Percentiles rank a stretch among this genome's conserved stretches.
Conservation (phyloP, 1,284 basidiomycete genomes). For the Marasmius fiardii region DNA sequence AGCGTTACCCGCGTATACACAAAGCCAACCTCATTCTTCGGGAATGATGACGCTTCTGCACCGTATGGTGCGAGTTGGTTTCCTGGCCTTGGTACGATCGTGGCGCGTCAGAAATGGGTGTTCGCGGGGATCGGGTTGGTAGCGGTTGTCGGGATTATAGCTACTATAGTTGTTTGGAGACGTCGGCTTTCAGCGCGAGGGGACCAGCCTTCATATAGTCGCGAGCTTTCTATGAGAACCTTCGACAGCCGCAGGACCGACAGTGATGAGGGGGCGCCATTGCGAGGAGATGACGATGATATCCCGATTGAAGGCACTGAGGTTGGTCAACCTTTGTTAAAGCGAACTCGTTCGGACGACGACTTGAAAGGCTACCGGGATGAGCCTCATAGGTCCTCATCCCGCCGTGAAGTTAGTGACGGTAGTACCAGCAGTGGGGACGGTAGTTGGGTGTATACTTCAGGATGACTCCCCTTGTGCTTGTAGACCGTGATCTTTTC, state of each 20-base stretch:
- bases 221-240: conserved; percentile 75
- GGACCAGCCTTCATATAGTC: conserved; percentile 69
- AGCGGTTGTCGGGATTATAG: conserved; percentile 37
- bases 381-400: neutral
- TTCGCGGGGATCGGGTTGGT: conserved; percentile 75
- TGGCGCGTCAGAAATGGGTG: conserved; percentile 80
- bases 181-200: conserved; percentile 45
- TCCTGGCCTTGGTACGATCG: conserved; percentile 30
- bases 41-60: conserved; percentile 36
- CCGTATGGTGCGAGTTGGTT: conserved; percentile 29
- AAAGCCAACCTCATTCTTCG: conserved; percentile 87
- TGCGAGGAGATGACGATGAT: conserved; percentile 56
- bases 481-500: no score
- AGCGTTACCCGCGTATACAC: conserved; percentile 52
- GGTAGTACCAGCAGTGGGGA: conserved; percentile 45
- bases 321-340: conserved; percentile 8
- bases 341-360: neutral
- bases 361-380: conserved; percentile 8
- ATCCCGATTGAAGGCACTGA: conserved; percentile 52
- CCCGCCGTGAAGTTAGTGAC: neutral
- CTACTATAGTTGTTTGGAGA: conserved; percentile 60
- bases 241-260: no score
- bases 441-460: conserved; percentile 75
- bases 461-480: no score
- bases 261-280: no score